Base-by-base conservation (phyloP, 2,329 filamentous ascomycete species). In the Xenosphaeropsis pyriputrescens region DNA sequence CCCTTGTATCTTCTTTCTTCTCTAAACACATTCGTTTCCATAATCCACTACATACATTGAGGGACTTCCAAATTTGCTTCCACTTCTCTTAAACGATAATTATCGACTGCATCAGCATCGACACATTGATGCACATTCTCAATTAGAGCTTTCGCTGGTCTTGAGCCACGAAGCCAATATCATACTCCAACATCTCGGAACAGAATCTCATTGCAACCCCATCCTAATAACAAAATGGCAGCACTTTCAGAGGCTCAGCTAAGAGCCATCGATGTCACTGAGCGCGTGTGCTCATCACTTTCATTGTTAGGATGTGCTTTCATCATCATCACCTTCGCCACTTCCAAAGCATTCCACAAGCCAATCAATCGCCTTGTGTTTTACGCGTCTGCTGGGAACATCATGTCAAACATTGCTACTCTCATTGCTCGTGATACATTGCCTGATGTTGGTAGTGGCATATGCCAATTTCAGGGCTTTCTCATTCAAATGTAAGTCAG, bases 281-380 rank as follows among this genome's bases (percentile, higher is more conserved):
- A 85, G 56, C 69, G 84, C 35, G 61, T 70, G 13, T 75, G 76
- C 50, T 88, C 83, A 0, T 66, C 76, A 6, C 57, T 88, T 32
- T 89, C 84, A 1, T 56, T 91, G 1, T 37, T 79, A 2, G 83
- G 81, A 40, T 82, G 77, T 32, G 47, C 77, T 22, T 74, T 88
- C 53, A 80, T 86, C 50, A 74, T 89, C 38, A 48, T 64, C 39
- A 86, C 81, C 3, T 91, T 88, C 51, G 11, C 45, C 8, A 11
- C 26, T 11, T 46, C 42, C 2, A 68, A 65, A 13, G 67, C 68
- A 5, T 91, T 91, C 53, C 80, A 82, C 50, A 89, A 86, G 52
- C 81, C 84, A n/a, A 86, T 91, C 60, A 91, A 91, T 52, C 70
- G 85, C 14, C 67, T 93, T 0, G 77, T 89, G 8, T 89, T 93